Evolutionary conservation across 345 rosid genomes (phyloP).

Genomic region (Citrus medica): DNA sequence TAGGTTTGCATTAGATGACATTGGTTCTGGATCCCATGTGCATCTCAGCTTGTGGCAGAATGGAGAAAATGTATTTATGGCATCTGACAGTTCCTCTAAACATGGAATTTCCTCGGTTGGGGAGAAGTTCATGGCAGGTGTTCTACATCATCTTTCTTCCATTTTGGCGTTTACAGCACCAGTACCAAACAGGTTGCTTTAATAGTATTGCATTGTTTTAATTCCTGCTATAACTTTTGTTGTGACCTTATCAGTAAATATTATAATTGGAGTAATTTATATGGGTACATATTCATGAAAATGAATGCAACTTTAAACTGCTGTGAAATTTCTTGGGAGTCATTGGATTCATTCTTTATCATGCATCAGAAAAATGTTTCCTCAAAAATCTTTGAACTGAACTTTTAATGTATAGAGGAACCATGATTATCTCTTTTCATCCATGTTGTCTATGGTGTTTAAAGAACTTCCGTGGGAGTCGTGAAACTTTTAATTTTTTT

Average conservation of each 20-base stretch:
- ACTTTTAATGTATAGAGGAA: background rate
- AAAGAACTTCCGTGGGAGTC: background rate
- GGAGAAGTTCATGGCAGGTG: constrained; percentile 89
- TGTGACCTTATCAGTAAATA: background rate
- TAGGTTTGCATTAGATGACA: constrained; percentile 80
- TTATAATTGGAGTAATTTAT: background rate
- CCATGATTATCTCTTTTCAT: background rate
- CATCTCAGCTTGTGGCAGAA: constrained; percentile 82
- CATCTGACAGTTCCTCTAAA: constrained; percentile 54
- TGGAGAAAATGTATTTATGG: constrained; percentile 75
- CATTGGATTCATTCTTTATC: background rate
- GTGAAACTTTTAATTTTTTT: too few species aligned
- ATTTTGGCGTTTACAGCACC: constrained; percentile 85
- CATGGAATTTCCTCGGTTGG: constrained; percentile 78
- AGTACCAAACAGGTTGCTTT: constrained; percentile 77
- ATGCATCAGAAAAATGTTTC: background rate
- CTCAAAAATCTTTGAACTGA: background rate
- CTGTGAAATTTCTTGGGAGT: background rate
- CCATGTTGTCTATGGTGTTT: background rate
- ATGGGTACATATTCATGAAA: background rate
- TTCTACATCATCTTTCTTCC: constrained; percentile 83
- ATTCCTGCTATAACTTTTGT: background rate
- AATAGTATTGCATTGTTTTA: background rate
- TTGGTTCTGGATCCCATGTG: constrained; percentile 96
- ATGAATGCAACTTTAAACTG: background rate